Conservation (phyloP, 192 early-diverging fungal species). For the Backusella parvicylindrica region DNA sequence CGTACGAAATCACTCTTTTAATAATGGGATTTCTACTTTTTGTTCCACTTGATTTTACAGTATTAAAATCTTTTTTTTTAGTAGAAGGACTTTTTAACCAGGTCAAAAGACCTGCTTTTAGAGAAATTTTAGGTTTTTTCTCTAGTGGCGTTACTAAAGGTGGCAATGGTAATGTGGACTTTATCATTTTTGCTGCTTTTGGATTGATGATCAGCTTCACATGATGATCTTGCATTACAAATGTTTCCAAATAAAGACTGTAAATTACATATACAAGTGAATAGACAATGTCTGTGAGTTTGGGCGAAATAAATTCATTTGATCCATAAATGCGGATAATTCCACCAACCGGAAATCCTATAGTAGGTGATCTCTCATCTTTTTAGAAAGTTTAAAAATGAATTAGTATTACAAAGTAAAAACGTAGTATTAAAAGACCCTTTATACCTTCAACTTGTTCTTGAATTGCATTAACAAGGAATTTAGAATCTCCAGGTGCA, state of each 20-base stretch:
- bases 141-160: background rate
- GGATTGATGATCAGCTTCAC: slow-evolving; percentile 30
- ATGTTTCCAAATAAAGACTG: slow-evolving; percentile 74
- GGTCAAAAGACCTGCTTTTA: background rate
- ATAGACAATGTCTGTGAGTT: slow-evolving; percentile 53
- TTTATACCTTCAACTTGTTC: background rate
- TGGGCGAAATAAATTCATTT: background rate
- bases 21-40: background rate
- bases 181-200: slow-evolving; percentile 20
- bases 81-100: background rate
- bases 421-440: background rate
- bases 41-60: background rate
- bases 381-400: background rate
- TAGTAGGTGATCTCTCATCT: background rate
- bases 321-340: slow-evolving; percentile 14
- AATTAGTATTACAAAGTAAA: background rate
- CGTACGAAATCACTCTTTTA: background rate
- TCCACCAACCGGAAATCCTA: slow-evolving; percentile 8
- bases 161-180: slow-evolving; percentile 5
- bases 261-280: slow-evolving; percentile 72
- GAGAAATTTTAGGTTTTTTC: background rate
- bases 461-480: background rate
- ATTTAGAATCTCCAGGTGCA: background rate
- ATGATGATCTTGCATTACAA: slow-evolving; percentile 69
- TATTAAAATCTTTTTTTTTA: background rate